Evolutionary conservation across 768 basidiomycete species (phyloP).

Genomic region (Termitomyces sp.): DNA sequence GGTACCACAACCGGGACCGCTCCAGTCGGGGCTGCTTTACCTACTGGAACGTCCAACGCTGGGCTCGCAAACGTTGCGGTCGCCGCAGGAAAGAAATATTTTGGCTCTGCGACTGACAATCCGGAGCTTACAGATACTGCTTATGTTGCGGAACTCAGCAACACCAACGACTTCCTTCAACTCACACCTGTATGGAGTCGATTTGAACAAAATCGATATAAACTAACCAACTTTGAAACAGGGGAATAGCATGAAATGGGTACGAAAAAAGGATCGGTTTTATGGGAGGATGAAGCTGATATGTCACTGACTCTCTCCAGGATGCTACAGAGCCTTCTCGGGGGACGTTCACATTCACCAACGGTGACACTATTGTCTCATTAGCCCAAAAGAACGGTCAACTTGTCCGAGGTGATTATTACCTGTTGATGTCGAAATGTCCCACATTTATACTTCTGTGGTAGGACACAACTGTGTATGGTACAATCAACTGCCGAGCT

Average conservation of each 20-base stretch:
- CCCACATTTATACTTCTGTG: not conserved
- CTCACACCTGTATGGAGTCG: conserved; percentile 40
- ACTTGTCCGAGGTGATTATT: conserved; percentile 38
- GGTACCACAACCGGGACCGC: conserved; percentile 6
- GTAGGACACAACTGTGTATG: conserved; percentile 49
- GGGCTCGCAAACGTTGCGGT: conserved; percentile 50
- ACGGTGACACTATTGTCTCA: conserved; percentile 42
- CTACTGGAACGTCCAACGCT: conserved; percentile 22
- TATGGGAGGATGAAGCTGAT: not conserved
- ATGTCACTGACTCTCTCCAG: conserved; percentile 23
- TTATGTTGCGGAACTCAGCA: conserved; percentile 39
- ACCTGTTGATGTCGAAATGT: not conserved
- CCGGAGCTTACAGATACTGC: conserved; percentile 42
- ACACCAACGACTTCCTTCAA: conserved; percentile 42
- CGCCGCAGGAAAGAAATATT: conserved; percentile 46
- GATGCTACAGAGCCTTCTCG: conserved; percentile 51
- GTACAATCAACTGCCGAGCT: conserved; percentile 52
- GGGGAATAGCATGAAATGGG: conserved; percentile 62
- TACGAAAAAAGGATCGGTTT: conserved; percentile 18
- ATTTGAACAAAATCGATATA: not conserved
- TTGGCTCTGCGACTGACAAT: conserved; percentile 52
- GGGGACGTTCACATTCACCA: conserved; percentile 45
- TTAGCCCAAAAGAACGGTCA: conserved; percentile 47
- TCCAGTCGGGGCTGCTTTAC: not conserved
- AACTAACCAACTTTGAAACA: conserved; percentile 7